Conservation (phyloP, 2,329 filamentous ascomycete species). For the Paraphoma chrysanthemicola region DNA sequence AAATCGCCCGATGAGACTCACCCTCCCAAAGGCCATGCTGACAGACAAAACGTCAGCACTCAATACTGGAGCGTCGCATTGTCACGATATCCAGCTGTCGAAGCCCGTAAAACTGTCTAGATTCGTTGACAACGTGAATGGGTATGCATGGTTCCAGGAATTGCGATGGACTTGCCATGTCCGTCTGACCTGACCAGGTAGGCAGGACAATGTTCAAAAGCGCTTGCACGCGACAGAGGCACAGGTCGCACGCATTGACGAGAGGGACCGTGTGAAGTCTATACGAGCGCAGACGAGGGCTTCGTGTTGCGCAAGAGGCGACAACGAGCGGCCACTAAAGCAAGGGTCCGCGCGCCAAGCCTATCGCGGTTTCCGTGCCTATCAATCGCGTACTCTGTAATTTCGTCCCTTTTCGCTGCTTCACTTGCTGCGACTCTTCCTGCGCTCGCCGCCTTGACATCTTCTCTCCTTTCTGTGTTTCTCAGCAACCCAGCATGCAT, state of each 20-base stretch:
- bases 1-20: not conserved
- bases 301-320: not conserved
- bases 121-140: not conserved
- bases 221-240: too few relatives aligned
- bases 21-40: not conserved
- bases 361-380: constrained; percentile 11
- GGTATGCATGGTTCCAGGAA: too few relatives aligned
- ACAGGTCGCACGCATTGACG: too few relatives aligned
- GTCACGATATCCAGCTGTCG: not conserved
- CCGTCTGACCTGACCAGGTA: too few relatives aligned
- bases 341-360: constrained; percentile 23
- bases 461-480: not conserved
- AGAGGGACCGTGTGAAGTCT: too few relatives aligned
- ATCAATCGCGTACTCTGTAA: constrained; percentile 19
- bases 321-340: constrained; percentile 9
- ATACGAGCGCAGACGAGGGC: too few relatives aligned
- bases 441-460: not conserved
- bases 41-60: not conserved
- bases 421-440: not conserved
- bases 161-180: too few relatives aligned
- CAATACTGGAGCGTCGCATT: not conserved
- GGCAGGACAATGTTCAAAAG: too few relatives aligned
- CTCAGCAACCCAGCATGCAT: not conserved
- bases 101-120: not conserved
- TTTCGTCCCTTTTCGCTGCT: constrained; percentile 16